A percentile compares a stretch with the other conserved stretches of the same genome.
Conservation (phyloP, 2,329 filamentous ascomycete species). For the Huntiella savannae region DNA sequence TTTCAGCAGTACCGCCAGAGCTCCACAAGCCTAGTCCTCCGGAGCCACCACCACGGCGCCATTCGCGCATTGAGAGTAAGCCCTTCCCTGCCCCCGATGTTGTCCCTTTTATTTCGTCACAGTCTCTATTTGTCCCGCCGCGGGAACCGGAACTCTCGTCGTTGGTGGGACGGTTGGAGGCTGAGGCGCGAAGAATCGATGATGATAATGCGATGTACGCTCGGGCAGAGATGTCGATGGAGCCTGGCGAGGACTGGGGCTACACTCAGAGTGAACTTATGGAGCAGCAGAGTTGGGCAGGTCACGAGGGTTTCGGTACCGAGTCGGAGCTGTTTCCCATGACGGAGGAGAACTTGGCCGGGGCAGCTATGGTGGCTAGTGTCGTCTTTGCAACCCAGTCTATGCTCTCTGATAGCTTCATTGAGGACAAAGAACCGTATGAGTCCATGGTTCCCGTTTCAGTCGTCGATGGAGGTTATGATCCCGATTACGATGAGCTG, state of each 20-base stretch:
- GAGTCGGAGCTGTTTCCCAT: not conserved
- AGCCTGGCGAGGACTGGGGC: not conserved
- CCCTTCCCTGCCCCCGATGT: not conserved
- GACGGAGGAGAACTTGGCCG: conserved; percentile 2
- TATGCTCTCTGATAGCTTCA: conserved; percentile 8
- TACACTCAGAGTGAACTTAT: not conserved
- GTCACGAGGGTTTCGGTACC: too few species aligned
- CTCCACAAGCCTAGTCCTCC: not conserved
- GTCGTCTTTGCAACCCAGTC: conserved; percentile 10
- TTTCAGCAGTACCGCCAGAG: not conserved
- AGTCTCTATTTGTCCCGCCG: not conserved
- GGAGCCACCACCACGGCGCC: not conserved
- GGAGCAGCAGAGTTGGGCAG: too few species aligned
- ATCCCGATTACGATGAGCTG: conserved; percentile 8
- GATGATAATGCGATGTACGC: conserved; percentile 1
- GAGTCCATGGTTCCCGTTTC: not conserved
- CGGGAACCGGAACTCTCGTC: not conserved
- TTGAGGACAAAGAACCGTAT: not conserved
- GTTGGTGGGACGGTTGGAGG: conserved; percentile 1
- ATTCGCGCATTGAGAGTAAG: not conserved
- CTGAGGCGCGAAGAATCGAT: not conserved
- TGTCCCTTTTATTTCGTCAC: too few species aligned
- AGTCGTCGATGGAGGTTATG: not conserved
- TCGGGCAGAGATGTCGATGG: not conserved
- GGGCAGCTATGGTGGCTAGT: conserved; percentile 10